Conservation (phyloP, 1,284 basidiomycete genomes). For the Ustilago crameri region DNA sequence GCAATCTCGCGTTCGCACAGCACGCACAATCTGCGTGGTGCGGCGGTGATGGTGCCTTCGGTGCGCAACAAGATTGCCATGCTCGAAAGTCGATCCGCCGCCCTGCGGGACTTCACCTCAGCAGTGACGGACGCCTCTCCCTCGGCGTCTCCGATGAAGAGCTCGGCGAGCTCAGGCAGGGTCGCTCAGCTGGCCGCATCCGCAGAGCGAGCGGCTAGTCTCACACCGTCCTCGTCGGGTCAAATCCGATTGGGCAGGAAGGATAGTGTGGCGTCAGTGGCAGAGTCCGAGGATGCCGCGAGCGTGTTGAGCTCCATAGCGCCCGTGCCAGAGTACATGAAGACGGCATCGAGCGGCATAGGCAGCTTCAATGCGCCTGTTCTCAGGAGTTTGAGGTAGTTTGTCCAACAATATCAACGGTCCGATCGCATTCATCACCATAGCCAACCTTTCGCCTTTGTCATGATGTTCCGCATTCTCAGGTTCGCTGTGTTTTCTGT, state of each 20-base stretch:
- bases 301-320: constrained; percentile 24
- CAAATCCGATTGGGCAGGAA: constrained; percentile 29
- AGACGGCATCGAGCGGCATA: constrained; percentile 10
- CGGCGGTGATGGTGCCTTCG: constrained; percentile 55
- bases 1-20: constrained; percentile 35
- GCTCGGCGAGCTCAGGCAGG: constrained; percentile 8
- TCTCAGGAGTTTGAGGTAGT: constrained; percentile 22
- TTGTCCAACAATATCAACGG: no score
- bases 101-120: constrained; percentile 47
- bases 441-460: no score
- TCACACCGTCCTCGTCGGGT: constrained; percentile 6
- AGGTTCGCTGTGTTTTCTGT: no score
- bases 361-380: constrained; percentile 51
- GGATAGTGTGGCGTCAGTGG: constrained; percentile 22
- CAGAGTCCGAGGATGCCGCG: constrained; percentile 27
- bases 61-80: constrained; percentile 64
- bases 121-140: constrained; percentile 3
- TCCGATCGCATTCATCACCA: no score
- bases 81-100: constrained; percentile 50
- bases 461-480: no score
- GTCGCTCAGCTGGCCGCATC: constrained; percentile 17
- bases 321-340: constrained; percentile 47
- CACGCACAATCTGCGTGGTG: constrained; percentile 48
- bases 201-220: constrained; percentile 12
- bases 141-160: constrained; percentile 3